Evolutionary conservation across 352 stramenopile genomes (phyloP), one percentile per base, ranked within the genome.

Genomic region (Phytopythium ostracodes): DNA sequence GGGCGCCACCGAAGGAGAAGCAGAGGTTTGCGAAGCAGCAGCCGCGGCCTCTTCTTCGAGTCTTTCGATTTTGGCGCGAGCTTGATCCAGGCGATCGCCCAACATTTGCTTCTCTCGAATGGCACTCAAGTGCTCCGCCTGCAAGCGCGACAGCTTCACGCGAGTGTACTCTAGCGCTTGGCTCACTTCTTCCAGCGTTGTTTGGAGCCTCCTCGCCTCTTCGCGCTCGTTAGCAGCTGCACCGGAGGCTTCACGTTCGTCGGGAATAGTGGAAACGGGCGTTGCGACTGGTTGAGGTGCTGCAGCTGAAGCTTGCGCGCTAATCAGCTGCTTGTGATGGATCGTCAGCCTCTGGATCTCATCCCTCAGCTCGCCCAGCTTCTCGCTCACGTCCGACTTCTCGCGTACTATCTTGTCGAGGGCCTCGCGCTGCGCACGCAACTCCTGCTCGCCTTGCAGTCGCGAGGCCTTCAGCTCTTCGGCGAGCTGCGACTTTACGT

Each of bases 41-140:
- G 25, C 46, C 1, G 70, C 69, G 40, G 57, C 29, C 38, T 65
- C 51, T 46, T 77, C 66, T 46, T 77, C 66, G 4, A 79, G 51
- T 3, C 50, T 53, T 17, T 61, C 22, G 8, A 46, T 43, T 25
- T 66, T 54, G 12, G 63, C 69, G 36, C 57, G 60, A 11, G 59
- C 52, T 44, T 73, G 55, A 20, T 70, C 73, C 25, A 87, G 58
- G 20, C 76, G 69, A 46, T 73, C 70, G 8, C 64, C 43, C 15
- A 89, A 42, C 38, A 56, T 49, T 38, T 83, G 68, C 44, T 90
- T 89, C 46, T 88, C 75, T 43, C 70, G 75, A 33, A 89, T 53
- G 11, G 73, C 46, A 24, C 47, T 44, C 24, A 76, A 63, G 46
- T 89, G 71, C 14, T 62, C 56, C 2, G 71, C 59, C 63, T 92